Evolutionary conservation across 1,139 yeast genomes (phyloP).

Genomic region (Candida sojae): DNA sequence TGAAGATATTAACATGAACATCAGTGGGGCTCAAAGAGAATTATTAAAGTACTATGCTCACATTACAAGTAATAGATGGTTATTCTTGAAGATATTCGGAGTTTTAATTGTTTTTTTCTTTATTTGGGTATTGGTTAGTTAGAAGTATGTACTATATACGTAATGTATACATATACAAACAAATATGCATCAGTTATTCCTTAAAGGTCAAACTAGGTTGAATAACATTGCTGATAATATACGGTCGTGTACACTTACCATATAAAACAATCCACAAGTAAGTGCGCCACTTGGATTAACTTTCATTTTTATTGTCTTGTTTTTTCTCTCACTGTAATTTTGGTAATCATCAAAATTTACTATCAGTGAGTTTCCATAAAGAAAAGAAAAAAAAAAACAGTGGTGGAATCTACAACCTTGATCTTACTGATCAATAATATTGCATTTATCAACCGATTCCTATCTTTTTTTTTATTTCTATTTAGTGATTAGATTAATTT

Average conservation of each 20-base stretch:
- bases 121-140: constrained; percentile 78
- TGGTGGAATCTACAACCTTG: neutral
- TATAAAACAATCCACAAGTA: neutral
- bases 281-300: constrained; percentile 1
- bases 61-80: constrained; percentile 89
- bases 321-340: neutral
- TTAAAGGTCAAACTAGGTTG: neutral
- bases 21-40: constrained; percentile 93
- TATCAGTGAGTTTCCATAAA: constrained; percentile 3
- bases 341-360: neutral
- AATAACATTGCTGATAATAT: neutral
- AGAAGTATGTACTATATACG: constrained; percentile 7
- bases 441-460: neutral
- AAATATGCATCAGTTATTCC: neutral
- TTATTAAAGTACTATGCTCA: constrained; percentile 85
- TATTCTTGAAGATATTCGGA: constrained; percentile 87
- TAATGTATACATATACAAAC: neutral
- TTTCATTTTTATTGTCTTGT: neutral
- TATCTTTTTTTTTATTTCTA: neutral
- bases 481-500: neutral
- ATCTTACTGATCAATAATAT: neutral
- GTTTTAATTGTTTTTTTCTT: constrained; percentile 76
- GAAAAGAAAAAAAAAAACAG: neutral
- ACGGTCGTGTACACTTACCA: neutral
- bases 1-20: constrained; percentile 87